phyloP scores from a whole-genome alignment of 2,329 filamentous ascomycete species.

The Diaporthe citri region DNA sequence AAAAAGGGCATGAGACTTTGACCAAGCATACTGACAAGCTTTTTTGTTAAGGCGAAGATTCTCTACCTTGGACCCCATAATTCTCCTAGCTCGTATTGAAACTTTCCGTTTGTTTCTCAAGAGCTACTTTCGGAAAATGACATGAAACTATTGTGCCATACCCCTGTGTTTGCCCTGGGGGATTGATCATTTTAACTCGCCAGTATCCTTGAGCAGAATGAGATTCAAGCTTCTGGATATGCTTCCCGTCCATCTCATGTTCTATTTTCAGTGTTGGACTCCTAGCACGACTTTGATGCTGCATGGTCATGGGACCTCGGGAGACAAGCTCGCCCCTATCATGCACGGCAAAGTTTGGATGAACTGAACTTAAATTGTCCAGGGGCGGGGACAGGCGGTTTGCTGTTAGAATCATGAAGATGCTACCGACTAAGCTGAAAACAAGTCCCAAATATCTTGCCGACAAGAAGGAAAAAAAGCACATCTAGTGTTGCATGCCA shows the following conservation, averaged over 20 bases:
- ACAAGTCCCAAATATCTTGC: neutral
- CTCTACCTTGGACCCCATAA: neutral
- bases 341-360: slow-evolving; percentile 5
- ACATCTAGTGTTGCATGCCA: slow-evolving; percentile 4
- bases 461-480: neutral
- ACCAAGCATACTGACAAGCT: neutral
- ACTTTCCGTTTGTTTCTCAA: neutral
- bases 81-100: neutral
- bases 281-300: neutral
- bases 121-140: neutral
- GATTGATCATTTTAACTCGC: too few species aligned
- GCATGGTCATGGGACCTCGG: too few species aligned
- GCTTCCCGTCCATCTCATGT: neutral
- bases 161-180: neutral
- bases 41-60: too few species aligned
- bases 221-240: neutral
- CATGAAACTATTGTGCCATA: neutral
- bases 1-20: neutral
- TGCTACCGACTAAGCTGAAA: neutral
- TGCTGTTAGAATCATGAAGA: neutral
- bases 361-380: neutral
- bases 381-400: neutral
- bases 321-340: neutral
- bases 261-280: neutral
- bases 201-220: neutral